These are phyloP conservation scores for Stenocarpella maydis DNA, from an alignment of 2,329 filamentous ascomycete species.

Conservation along the genomic window DNA sequence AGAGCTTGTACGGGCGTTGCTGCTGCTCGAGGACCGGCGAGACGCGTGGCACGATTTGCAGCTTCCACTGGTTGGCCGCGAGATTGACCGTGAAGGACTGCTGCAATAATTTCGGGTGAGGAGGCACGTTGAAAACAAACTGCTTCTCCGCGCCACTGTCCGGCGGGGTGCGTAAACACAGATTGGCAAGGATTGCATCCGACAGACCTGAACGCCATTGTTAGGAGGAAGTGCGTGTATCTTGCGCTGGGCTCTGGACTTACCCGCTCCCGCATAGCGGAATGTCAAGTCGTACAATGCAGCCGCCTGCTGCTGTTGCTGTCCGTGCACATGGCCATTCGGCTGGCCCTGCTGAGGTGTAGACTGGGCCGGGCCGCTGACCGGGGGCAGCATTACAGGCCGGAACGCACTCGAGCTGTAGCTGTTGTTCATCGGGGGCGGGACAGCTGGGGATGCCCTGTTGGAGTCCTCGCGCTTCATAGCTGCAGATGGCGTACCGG, in stretches of 20 bases:
- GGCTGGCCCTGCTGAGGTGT: conserved; percentile 27
- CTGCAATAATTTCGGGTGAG: conserved; percentile 71
- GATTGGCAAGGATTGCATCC: conserved; percentile 72
- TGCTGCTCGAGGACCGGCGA: conserved; percentile 66
- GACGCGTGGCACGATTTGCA: conserved; percentile 75
- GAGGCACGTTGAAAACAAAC: conserved; percentile 69
- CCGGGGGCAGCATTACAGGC: conserved; percentile 34
- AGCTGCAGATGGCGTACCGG: conserved; percentile 54
- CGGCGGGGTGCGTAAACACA: conserved; percentile 74
- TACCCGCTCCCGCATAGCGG: conserved; percentile 35
- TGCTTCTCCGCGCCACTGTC: conserved; percentile 68
- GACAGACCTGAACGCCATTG: conserved; percentile 50
- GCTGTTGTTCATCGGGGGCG: conserved; percentile 42
- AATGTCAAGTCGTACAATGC: conserved; percentile 32
- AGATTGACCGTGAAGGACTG: conserved; percentile 78
- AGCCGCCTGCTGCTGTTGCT: conserved; percentile 5
- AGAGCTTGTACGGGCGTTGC: conserved; percentile 77
- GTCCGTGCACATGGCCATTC: conserved; percentile 26
- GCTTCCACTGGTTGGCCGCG: conserved; percentile 70
- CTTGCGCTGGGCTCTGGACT: background rate
- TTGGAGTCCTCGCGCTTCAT: conserved; percentile 49
- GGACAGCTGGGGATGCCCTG: conserved; percentile 44
- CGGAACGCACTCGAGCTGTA: conserved; percentile 35
- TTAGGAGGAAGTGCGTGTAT: conserved; percentile 37
- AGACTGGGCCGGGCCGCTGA: conserved; percentile 25